These are phyloP conservation scores for Escovopsis sp. DNA, from an alignment of 2,329 filamentous ascomycete genomes.

Conservation along the genomic window DNA sequence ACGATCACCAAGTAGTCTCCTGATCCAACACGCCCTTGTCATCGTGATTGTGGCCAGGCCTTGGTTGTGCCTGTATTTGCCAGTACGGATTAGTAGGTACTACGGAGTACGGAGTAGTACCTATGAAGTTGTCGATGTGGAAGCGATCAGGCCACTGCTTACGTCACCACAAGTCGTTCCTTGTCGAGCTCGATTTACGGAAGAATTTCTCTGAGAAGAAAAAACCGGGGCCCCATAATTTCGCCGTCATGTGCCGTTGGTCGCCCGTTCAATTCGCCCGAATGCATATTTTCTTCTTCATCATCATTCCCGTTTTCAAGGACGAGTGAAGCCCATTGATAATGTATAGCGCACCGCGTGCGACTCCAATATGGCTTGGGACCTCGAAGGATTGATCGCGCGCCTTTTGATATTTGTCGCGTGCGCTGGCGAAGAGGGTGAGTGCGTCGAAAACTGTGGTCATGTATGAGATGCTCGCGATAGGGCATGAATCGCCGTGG, in stretches of 20 bases:
- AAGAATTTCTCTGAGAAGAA: background rate
- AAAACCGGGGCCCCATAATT: background rate
- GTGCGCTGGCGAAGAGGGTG: constrained; percentile 24
- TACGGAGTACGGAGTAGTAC: too few species aligned
- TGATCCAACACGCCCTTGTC: too few species aligned
- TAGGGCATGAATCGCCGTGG: too few species aligned
- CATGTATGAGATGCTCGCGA: too few species aligned
- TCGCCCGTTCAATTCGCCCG: constrained; percentile 17
- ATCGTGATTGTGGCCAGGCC: too few species aligned
- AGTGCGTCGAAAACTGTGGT: constrained; percentile 7
- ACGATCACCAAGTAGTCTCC: too few species aligned
- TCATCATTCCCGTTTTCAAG: constrained; percentile 10
- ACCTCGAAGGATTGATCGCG: constrained; percentile 24
- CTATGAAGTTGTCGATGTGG: too few species aligned
- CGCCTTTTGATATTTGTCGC: constrained; percentile 22
- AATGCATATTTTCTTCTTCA: constrained; percentile 7
- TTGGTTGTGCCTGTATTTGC: too few species aligned
- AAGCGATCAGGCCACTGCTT: background rate
- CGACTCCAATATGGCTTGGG: constrained; percentile 18
- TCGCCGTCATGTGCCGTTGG: constrained; percentile 4
- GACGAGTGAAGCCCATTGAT: constrained; percentile 6
- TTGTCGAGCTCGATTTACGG: background rate
- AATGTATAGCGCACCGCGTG: constrained; percentile 12
- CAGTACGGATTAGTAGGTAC: too few species aligned
- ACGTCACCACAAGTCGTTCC: background rate